Conservation (phyloP, 2,329 filamentous ascomycete genomes). For the Penicillium nordicum region DNA sequence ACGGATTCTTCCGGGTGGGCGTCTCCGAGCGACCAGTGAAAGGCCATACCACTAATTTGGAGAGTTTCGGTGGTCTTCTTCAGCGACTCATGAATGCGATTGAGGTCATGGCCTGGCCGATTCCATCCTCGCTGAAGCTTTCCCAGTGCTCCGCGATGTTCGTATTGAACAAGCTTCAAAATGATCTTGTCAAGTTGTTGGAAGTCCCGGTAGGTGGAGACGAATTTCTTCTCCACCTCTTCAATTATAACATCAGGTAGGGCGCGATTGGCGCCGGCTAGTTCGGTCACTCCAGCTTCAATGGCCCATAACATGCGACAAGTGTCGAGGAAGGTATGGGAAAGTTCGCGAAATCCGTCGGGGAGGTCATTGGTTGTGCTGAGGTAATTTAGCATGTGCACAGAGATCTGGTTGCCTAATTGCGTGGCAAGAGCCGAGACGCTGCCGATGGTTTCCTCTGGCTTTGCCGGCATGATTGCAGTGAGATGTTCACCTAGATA, state of each 20-base stretch:
- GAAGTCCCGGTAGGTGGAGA: constrained; percentile 60
- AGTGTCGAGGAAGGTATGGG: constrained; percentile 64
- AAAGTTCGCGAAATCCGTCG: constrained; percentile 57
- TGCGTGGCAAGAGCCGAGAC: constrained; percentile 58
- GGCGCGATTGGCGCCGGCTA: constrained; percentile 48
- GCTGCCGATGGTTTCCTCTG: constrained; percentile 20
- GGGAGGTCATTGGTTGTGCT: constrained; percentile 55
- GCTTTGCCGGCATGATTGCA: constrained; percentile 4
- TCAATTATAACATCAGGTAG: constrained; percentile 59
- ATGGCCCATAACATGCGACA: constrained; percentile 66
- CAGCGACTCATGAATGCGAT: constrained; percentile 47
- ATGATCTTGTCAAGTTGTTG: constrained; percentile 62
- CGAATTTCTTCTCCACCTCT: constrained; percentile 64
- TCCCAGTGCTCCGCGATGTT: constrained; percentile 59
- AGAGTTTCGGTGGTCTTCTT: constrained; percentile 59
- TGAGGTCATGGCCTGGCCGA: constrained; percentile 21
- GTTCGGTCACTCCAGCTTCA: constrained; percentile 61
- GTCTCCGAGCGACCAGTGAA: constrained; percentile 63
- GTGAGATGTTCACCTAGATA: neutral
- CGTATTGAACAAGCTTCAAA: constrained; percentile 58
- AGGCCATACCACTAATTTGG: constrained; percentile 63
- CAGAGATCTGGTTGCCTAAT: constrained; percentile 61
- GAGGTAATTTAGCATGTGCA: constrained; percentile 63
- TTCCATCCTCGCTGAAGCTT: constrained; percentile 60
- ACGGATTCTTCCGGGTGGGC: constrained; percentile 58